These are phyloP conservation scores for Rhizophagus clarus DNA, from an alignment of 192 early-diverging fungal species.

Conservation along the genomic window DNA sequence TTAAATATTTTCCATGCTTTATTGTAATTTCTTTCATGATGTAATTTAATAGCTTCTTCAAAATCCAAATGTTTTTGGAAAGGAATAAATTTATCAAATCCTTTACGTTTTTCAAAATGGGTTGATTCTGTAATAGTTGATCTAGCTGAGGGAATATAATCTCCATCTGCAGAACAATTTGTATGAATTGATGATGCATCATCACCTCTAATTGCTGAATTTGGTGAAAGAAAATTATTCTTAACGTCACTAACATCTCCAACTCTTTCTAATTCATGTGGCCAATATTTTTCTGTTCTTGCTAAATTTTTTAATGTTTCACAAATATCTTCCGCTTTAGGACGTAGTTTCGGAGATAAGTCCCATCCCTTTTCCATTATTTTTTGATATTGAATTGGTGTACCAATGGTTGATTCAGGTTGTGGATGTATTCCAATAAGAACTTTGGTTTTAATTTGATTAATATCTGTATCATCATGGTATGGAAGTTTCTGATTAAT, in stretches of 20 bases:
- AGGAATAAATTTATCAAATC: neutral
- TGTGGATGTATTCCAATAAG: neutral
- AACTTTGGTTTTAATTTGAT: neutral
- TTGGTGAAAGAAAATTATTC: neutral
- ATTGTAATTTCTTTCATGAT: neutral
- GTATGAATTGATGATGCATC: neutral
- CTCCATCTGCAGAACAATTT: neutral
- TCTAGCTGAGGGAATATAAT: neutral
- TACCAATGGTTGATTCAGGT: constrained; percentile 9
- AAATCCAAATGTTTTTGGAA: neutral
- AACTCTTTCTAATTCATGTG: neutral
- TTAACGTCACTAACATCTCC: neutral
- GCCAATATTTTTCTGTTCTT: neutral
- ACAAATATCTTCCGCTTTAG: constrained; percentile 32
- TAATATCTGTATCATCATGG: neutral
- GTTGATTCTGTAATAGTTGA: neutral
- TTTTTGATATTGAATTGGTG: constrained; percentile 37
- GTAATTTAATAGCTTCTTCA: neutral
- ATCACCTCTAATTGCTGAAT: neutral
- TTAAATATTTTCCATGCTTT: constrained; percentile 3
- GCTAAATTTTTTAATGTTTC: neutral
- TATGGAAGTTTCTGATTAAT: neutral
- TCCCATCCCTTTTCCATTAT: constrained; percentile 44
- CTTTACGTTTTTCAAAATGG: neutral
- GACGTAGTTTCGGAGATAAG: constrained; percentile 32